Conservation (phyloP, 768 basidiomycete species). For the Russula foetens region DNA sequence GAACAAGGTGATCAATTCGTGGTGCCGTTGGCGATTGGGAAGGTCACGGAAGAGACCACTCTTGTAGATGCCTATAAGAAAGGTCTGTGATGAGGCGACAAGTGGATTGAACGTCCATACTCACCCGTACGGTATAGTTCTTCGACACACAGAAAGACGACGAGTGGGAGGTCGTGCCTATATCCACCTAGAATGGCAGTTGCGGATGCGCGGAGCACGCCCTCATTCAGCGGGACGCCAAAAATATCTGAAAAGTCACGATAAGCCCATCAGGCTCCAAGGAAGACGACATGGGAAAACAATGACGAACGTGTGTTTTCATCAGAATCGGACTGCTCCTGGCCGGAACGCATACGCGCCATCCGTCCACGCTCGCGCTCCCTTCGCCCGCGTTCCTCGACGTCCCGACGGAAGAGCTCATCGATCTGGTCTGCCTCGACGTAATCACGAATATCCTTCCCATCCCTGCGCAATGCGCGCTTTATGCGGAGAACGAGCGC, state of each 20-base stretch:
- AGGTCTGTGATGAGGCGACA: neutral
- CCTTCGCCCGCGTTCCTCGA: slow-evolving; percentile 14
- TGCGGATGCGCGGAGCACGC: slow-evolving; percentile 28
- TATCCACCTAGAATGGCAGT: slow-evolving; percentile 31
- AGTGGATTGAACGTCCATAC: neutral
- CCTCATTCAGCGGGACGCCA: slow-evolving; percentile 30
- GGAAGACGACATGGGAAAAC: neutral
- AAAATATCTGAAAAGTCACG: slow-evolving; percentile 28
- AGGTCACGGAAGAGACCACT: slow-evolving; percentile 36
- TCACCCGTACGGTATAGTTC: slow-evolving; percentile 40
- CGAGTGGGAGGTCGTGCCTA: slow-evolving; percentile 32
- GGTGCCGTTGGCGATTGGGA: slow-evolving; percentile 34
- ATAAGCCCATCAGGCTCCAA: neutral
- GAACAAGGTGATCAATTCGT: slow-evolving; percentile 33
- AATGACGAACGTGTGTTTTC: slow-evolving; percentile 1
- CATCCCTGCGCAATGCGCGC: slow-evolving; percentile 7
- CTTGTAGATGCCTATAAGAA: slow-evolving; percentile 34
- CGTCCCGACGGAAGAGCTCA: slow-evolving; percentile 5
- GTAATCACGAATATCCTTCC: slow-evolving; percentile 15
- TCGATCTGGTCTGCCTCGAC: slow-evolving; percentile 11
- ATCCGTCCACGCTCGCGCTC: slow-evolving; percentile 9
- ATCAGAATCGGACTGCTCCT: neutral
- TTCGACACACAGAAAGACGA: slow-evolving; percentile 36
- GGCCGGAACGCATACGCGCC: slow-evolving; percentile 7
- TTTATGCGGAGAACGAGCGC: slow-evolving; percentile 14